phyloP scores from a whole-genome alignment of 768 basidiomycete species.

The Cyathus striatus region DNA sequence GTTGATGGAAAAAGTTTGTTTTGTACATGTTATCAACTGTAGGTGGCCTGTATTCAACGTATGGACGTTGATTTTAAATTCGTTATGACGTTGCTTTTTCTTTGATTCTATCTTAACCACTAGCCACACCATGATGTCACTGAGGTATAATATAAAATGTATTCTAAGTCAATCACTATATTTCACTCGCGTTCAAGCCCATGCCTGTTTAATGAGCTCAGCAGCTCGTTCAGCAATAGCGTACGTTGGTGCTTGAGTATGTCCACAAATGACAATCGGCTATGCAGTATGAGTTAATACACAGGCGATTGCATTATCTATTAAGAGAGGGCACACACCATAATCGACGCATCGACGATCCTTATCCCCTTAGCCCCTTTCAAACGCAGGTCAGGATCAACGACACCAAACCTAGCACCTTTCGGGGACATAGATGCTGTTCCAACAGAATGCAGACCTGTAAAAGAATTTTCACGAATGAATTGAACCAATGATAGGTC shows the following conservation, averaged over 20 bases:
- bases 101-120: too few relatives aligned
- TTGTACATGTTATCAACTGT: too few relatives aligned
- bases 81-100: too few relatives aligned
- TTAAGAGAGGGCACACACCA: not conserved
- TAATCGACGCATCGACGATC: conserved; percentile 27
- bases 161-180: too few relatives aligned
- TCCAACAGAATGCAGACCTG: conserved; percentile 19
- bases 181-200: too few relatives aligned
- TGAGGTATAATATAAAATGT: too few relatives aligned
- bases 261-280: not conserved
- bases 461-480: conserved; percentile 13
- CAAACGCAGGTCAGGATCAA: conserved; percentile 21
- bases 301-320: not conserved
- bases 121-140: too few relatives aligned
- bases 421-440: conserved; percentile 18
- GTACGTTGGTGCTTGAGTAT: conserved; percentile 1
- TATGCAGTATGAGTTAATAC: too few relatives aligned
- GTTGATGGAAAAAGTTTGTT: too few relatives aligned
- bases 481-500: conserved; percentile 24
- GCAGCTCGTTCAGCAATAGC: conserved; percentile 1
- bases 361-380: conserved; percentile 27
- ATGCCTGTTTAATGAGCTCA: not conserved
- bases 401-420: conserved; percentile 8
- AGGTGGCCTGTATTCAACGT: too few relatives aligned
- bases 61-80: too few relatives aligned